Conservation (phyloP, 768 basidiomycete genomes). For the Pholiota molesta region DNA sequence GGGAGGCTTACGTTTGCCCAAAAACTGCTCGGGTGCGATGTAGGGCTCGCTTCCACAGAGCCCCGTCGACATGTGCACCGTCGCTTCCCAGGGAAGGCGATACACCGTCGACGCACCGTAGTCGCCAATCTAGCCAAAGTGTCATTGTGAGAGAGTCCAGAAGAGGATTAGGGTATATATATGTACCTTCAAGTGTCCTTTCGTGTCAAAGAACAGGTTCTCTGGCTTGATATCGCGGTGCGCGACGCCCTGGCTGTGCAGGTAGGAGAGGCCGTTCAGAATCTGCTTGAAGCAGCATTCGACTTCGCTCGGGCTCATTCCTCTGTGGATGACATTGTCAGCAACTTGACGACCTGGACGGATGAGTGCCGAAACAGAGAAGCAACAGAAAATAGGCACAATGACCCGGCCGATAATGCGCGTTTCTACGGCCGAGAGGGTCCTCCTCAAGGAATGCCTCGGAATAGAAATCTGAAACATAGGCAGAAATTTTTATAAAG, state of each 20-base stretch:
- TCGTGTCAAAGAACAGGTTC: slow-evolving; percentile 92
- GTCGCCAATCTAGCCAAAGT: slow-evolving; percentile 79
- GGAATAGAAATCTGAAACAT: slow-evolving; percentile 3
- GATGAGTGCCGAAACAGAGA: background rate
- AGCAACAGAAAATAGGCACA: background rate
- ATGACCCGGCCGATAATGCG: background rate
- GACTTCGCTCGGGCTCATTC: slow-evolving; percentile 88
- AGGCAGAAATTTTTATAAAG: slow-evolving; percentile 6
- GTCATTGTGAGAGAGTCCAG: background rate
- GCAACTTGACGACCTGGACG: background rate
- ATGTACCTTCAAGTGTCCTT: slow-evolving; percentile 90
- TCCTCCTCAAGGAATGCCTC: background rate
- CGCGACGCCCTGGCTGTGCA: slow-evolving; percentile 96
- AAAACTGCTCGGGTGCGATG: slow-evolving; percentile 97
- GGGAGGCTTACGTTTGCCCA: slow-evolving; percentile 86
- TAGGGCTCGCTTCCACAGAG: slow-evolving; percentile 98
- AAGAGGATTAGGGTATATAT: background rate
- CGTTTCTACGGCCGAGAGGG: background rate
- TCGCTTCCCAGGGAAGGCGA: slow-evolving; percentile 96
- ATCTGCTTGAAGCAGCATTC: slow-evolving; percentile 99
- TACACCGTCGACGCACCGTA: slow-evolving; percentile 99
- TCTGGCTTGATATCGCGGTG: slow-evolving; percentile 99
- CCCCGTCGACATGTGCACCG: slow-evolving; percentile 95
- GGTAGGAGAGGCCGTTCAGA: slow-evolving; percentile 82
- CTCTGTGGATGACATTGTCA: slow-evolving; percentile 28